Conservation (phyloP, 2,329 filamentous ascomycete species). For the Thermomyces lanuginosus region DNA sequence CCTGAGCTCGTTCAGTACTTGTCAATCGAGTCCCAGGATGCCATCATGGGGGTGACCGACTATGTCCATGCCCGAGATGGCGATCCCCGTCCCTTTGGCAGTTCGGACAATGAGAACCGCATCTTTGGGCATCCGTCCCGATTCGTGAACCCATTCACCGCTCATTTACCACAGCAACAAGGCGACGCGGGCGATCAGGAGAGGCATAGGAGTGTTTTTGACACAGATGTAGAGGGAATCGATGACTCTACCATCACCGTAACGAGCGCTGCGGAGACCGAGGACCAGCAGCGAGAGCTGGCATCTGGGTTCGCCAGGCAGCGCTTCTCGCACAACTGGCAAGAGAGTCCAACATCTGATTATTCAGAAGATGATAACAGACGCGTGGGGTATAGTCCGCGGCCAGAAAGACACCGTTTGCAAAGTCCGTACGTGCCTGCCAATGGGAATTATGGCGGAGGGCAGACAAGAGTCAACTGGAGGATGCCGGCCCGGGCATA, state of each 20-base stretch:
- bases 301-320: conserved; percentile 9
- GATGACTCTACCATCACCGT: conserved; percentile 28
- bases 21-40: too few species aligned
- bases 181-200: conserved; percentile 7
- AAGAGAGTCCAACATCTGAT: conserved; percentile 9
- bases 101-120: too few species aligned
- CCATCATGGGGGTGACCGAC: conserved; percentile 28
- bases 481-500: too few species aligned
- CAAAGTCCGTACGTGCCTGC: too few species aligned
- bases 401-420: too few species aligned
- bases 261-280: conserved; percentile 22
- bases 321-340: conserved; percentile 6
- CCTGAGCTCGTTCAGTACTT: too few species aligned
- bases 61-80: conserved; percentile 25
- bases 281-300: conserved; percentile 14
- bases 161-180: conserved; percentile 4
- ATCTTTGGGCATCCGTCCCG: too few species aligned
- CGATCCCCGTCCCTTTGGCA: too few species aligned
- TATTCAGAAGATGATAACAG: conserved; percentile 15
- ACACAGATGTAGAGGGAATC: conserved; percentile 28
- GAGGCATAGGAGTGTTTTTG: conserved; percentile 21
- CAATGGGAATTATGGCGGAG: too few species aligned
- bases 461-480: too few species aligned
- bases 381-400: too few species aligned
- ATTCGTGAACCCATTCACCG: too few species aligned